Evolutionary conservation across 2,329 filamentous ascomycete species (phyloP), one percentile per base, ranked within the genome.

Genomic region (Thermomyces lanuginosus): DNA sequence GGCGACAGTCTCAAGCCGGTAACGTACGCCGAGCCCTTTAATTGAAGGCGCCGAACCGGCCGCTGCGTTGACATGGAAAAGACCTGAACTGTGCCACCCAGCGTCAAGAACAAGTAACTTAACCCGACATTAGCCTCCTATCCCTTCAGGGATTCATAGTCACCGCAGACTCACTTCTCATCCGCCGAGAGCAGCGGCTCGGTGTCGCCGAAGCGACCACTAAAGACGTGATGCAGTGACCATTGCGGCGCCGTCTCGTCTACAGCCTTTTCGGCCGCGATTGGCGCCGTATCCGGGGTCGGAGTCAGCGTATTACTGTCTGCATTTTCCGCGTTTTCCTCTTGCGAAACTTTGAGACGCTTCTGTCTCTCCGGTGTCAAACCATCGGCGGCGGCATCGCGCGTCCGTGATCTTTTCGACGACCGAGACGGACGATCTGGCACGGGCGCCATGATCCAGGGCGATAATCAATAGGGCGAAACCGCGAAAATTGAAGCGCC

Each of bases 41-140:
- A 36, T 8, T 66, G 57, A 25, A 93, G 74, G 30, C 72, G 70
- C 38, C 81, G 73, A 23, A 81, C 62, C 12, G 91, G 68, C 26
- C 91, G 67, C 2, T 89, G 95, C 29, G 82, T 83, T 36, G 69
- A 61, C 16, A 80, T 70, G 2, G 79, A 78, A 52, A 89, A 92
- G 14, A 92, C 66, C 47, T 83, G 77, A 28, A 93, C 61, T 6
- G 76, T 75, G 15, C 69, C 74, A 33, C 73, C 68, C 43, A 81
- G 80, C 16, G 76, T 69, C 30, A 92, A 51, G 31, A 93, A 72
- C 20, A 93, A 49, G 51, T 76, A 66, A 45, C 80, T 82, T 19
- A 7, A 12, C 6, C 14, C 12, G 4, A 11, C 17, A 8, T 11
- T 21, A 11, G 21, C 15, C 9, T 15, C 16, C 4, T 15, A 12